Base-by-base conservation (phyloP, 495 filamentous ascomycete genomes). In the Delitschia confertaspora region DNA sequence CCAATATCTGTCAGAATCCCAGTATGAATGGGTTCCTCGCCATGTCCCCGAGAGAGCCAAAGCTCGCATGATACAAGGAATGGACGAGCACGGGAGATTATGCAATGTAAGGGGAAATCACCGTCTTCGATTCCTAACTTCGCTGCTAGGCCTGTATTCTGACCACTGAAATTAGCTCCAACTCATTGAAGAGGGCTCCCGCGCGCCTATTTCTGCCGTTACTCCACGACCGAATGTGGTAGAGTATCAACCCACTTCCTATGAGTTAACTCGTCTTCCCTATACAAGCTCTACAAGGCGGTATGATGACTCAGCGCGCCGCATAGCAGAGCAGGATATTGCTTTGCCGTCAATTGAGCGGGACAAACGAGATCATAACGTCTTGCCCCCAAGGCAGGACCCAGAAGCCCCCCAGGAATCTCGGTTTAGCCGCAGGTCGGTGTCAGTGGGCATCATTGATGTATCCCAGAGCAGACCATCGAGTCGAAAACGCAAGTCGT, bases 321-420 rank as follows among this genome's bases (percentile, higher is more conserved):
- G 14, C 33, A 17, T 19, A 19, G n/a, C 48, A 11, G 48, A 38
- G 16, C 42, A 52, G 27, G 48, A 52, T 26, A 16, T 46, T 14
- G 42, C 46, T 14, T 27, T 52, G 7, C 48, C 48, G 5, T 52
- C 48, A 4, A 27, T 52, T 30, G 48, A 52, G 30, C 42, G 36
- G 36, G 45, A 55, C n/a, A n/a, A n/a, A n/a, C n/a, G n/a, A n/a
- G n/a, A n/a, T n/a, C n/a, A n/a, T n/a, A n/a, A n/a, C n/a, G n/a
- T n/a, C n/a, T n/a, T n/a, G n/a, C n/a, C n/a, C n/a, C n/a, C n/a
- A n/a, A n/a, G n/a, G n/a, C n/a, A n/a, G n/a, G n/a, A n/a, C n/a
- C n/a, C n/a, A n/a, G n/a, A n/a, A n/a, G n/a, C n/a, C n/a, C n/a
- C n/a, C n/a, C n/a, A n/a, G n/a, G n/a, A n/a, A n/a, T n/a, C n/a